phyloP scores from a whole-genome alignment of 345 rosid genomes.

The Citropsis articulata region DNA sequence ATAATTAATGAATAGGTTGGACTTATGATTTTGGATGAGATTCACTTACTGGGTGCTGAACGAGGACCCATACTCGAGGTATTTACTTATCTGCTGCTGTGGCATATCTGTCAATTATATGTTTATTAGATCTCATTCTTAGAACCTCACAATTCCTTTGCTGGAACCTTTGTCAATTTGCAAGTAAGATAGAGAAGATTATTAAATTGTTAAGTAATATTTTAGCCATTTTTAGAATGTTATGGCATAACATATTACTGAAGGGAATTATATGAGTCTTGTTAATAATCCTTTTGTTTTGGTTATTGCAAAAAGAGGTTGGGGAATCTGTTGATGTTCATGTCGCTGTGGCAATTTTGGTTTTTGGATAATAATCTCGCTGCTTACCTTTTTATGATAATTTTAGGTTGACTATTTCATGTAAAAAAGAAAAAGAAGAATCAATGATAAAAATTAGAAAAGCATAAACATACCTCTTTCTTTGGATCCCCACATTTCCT shows the following conservation, averaged over 20 bases:
- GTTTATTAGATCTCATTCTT: not conserved
- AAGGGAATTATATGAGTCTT: not conserved
- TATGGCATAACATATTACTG: not conserved
- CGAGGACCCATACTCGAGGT: constrained; percentile 99
- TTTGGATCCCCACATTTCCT: not conserved
- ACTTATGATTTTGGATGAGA: constrained; percentile 94
- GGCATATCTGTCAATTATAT: not conserved
- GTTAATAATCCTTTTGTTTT: not conserved
- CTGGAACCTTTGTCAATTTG: not conserved
- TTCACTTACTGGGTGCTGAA: constrained; percentile 96
- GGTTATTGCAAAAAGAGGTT: not conserved
- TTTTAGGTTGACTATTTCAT: too few relatives aligned
- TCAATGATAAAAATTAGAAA: not conserved
- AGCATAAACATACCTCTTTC: not conserved
- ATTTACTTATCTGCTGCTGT: constrained; percentile 18
- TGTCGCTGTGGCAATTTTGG: not conserved
- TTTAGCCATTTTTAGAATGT: not conserved
- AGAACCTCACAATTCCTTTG: not conserved
- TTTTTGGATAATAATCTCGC: not conserved
- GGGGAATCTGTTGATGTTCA: not conserved
- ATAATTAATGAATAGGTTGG: constrained; percentile 65
- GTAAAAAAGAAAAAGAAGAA: too few relatives aligned
- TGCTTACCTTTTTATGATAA: too few relatives aligned
- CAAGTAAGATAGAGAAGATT: not conserved
- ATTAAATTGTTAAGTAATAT: not conserved